A percentile compares a stretch with the other conserved stretches of the same genome.
These are phyloP conservation scores for Chrysochromulina tobinii DNA, from an alignment of 78 protist species.

Conservation along the genomic window DNA sequence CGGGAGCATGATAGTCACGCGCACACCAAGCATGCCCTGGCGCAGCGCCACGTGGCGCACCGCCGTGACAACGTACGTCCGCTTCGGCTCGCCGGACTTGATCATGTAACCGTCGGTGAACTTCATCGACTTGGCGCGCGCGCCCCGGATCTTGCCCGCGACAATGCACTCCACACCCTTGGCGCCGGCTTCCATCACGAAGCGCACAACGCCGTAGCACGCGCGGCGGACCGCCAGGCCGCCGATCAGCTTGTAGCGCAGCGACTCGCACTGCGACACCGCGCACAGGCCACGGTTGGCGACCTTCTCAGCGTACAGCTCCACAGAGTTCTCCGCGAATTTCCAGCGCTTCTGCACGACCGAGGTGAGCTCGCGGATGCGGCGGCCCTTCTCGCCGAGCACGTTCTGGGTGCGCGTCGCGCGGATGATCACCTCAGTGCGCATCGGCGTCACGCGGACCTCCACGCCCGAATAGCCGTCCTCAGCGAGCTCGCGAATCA, in stretches of 20 bases:
- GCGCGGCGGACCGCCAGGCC: slow-evolving; percentile 87
- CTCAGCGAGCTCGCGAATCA: slow-evolving; percentile 94
- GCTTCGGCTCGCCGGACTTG: slow-evolving; percentile 90
- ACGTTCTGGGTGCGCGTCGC: slow-evolving; percentile 96
- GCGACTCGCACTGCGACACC: slow-evolving; percentile 98
- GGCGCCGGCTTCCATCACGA: slow-evolving; percentile 96
- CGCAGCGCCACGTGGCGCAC: slow-evolving; percentile 90
- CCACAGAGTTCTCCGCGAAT: slow-evolving; percentile 88
- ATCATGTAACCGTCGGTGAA: slow-evolving; percentile 99
- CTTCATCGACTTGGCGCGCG: slow-evolving; percentile 99
- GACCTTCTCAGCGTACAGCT: slow-evolving; percentile 91
- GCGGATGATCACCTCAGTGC: slow-evolving; percentile 98
- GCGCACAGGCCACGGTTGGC: slow-evolving; percentile 97
- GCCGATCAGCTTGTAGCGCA: slow-evolving; percentile 93
- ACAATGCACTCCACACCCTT: slow-evolving; percentile 98
- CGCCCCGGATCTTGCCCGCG: slow-evolving; percentile 96
- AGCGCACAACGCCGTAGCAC: slow-evolving; percentile 97
- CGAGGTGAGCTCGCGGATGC: slow-evolving; percentile 96
- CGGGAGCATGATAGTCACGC: slow-evolving; percentile 98
- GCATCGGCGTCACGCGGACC: slow-evolving; percentile 91
- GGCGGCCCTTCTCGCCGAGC: slow-evolving; percentile 94
- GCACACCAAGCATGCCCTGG: slow-evolving; percentile 92
- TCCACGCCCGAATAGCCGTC: slow-evolving; percentile 94
- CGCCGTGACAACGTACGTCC: slow-evolving; percentile 88
- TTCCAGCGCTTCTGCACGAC: slow-evolving; percentile 97